A percentile compares a stretch with the other conserved stretches of the same genome.
Conservation (phyloP, 208 protist genomes). For the Herpetomonas samuelpessoai region DNA sequence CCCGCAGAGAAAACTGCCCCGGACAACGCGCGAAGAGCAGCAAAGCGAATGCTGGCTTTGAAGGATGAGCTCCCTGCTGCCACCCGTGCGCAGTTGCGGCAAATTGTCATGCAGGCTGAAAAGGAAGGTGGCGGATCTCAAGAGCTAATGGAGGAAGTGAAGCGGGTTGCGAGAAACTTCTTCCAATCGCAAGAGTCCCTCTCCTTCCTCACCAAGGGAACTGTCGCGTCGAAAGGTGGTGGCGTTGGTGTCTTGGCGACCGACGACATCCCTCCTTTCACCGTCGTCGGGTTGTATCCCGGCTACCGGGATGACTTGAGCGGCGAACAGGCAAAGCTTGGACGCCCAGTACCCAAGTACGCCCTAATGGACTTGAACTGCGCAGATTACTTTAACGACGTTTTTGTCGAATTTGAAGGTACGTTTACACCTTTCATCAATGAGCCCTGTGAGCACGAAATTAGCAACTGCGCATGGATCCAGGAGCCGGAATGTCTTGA, state of each 20-base stretch:
- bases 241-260: constrained; percentile 69
- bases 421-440: constrained; percentile 89
- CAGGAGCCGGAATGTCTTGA: constrained; percentile 60
- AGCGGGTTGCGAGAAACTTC: constrained; percentile 30
- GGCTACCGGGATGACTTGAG: constrained; percentile 71
- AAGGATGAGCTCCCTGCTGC: constrained; percentile 42
- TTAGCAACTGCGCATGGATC: constrained; percentile 87
- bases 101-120: constrained; percentile 14
- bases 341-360: constrained; percentile 62
- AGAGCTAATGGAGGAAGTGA: constrained; percentile 25
- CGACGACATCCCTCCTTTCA: constrained; percentile 60
- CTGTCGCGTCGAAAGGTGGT: constrained; percentile 41
- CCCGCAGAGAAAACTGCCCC: constrained; percentile 9
- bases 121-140: constrained; percentile 11
- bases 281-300: constrained; percentile 76
- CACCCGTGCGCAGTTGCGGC: constrained; percentile 10
- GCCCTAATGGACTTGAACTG: constrained; percentile 85
- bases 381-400: constrained; percentile 79
- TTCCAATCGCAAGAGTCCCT: constrained; percentile 53
- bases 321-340: constrained; percentile 76
- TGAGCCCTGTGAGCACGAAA: constrained; percentile 69
- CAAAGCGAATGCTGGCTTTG: constrained; percentile 38
- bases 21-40: constrained; percentile 43
- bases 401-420: constrained; percentile 72
- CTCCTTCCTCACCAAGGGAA: constrained; percentile 34